Base-by-base conservation (phyloP, 495 filamentous ascomycete species). In the Xylaria curta region DNA sequence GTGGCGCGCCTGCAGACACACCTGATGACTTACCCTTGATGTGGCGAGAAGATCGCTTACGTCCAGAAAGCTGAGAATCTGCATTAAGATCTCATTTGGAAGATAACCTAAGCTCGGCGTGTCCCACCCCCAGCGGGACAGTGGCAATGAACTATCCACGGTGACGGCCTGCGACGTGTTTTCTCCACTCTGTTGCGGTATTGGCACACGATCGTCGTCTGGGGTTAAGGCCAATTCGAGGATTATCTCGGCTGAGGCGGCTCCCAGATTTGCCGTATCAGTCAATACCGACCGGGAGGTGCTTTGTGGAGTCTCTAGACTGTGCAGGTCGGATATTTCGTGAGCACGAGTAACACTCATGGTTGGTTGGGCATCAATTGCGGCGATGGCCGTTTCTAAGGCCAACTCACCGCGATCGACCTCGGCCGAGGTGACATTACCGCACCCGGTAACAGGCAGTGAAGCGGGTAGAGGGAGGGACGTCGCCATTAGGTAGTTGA, bases 21-120 rank as follows among this genome's bases (percentile, higher is more conserved):
- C 59, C 66, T 61, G 36, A 70, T 61, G 28, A 84, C 82, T 77
- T 84, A 88, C 87, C 77, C 88, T 86, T 24, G 86, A 85, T 72
- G 84, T 79, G 64, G 83, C 76, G 69, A 89, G 80, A 72, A 90
- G 80, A 76, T 91, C 88, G 70, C 82, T 83, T 70, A 89, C 85
- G 68, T 90, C 87, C 71, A 91, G 79, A 77, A 83, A 85, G 58
- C 82, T 79, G 68, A 89, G 80, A 61, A 90, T 84, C 64, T 85
- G 82, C 73, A 87, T 82, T 56, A 90, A 75, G 73, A 90, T 80
- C 78, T 90, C 89, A 74, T 84, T 83, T 60, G 88, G 88, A 66
- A 89, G 76, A 72, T 78, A 78, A 49, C 73, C 77, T 33, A 84
- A 75, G 63, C 68, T 73, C 31, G 73, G 49, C 46, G 68, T 74